These are phyloP conservation scores for Penicillium italicum DNA, from an alignment of 2,329 filamentous ascomycete species.

Conservation along the genomic window DNA sequence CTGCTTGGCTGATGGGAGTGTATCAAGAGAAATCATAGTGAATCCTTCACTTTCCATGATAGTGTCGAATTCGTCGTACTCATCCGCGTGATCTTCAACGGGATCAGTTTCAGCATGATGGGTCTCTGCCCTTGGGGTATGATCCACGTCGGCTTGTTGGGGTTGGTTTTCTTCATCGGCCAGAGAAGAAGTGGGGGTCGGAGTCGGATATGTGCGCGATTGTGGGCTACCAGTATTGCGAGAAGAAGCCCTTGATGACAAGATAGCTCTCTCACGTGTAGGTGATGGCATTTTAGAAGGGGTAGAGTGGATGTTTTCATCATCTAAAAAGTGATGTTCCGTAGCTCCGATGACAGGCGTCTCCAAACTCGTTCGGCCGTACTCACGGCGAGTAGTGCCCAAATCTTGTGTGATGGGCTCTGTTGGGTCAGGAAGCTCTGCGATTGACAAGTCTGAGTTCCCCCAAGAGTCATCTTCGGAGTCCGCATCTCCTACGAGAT, in stretches of 20 bases:
- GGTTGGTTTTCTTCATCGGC: slow-evolving; percentile 34
- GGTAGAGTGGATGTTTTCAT: slow-evolving; percentile 31
- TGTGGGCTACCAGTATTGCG: slow-evolving; percentile 33
- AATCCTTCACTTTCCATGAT: slow-evolving; percentile 57
- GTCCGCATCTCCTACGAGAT: slow-evolving; percentile 13
- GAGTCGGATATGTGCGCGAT: slow-evolving; percentile 39
- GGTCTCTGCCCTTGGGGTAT: slow-evolving; percentile 10
- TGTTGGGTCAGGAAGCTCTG: slow-evolving; percentile 23
- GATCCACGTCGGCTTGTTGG: slow-evolving; percentile 4
- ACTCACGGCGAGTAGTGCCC: slow-evolving; percentile 16
- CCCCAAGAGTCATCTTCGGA: slow-evolving; percentile 22
- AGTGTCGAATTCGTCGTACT: slow-evolving; percentile 52
- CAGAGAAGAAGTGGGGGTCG: slow-evolving; percentile 39
- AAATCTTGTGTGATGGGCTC: slow-evolving; percentile 2
- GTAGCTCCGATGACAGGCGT: slow-evolving; percentile 30
- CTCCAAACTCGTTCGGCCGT: slow-evolving; percentile 27
- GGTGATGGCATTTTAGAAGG: slow-evolving; percentile 37
- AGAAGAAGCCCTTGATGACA: slow-evolving; percentile 36
- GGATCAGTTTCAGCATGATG: slow-evolving; percentile 2
- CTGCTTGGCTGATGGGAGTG: slow-evolving; percentile 49
- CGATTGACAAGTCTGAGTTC: slow-evolving; percentile 23
- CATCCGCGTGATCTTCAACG: slow-evolving; percentile 37
- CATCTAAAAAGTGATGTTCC: slow-evolving; percentile 28
- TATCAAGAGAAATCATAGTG: slow-evolving; percentile 56
- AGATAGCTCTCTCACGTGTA: slow-evolving; percentile 21